Evolutionary conservation across 1,284 basidiomycete species (phyloP), one percentile per base, ranked within the genome.

Genomic region (Cerrena zonata): DNA sequence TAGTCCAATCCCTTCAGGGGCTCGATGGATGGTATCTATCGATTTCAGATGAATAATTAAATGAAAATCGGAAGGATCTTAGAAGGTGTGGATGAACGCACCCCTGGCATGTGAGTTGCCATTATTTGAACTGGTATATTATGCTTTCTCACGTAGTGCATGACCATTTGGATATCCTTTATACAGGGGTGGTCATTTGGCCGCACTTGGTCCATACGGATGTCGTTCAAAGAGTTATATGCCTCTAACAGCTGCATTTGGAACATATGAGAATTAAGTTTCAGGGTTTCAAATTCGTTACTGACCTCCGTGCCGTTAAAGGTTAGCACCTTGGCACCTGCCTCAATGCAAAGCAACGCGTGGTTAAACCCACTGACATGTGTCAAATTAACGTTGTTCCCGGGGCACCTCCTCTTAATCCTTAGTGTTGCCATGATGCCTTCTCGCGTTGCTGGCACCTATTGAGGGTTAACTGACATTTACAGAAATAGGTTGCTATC

Each of bases 391-490:
- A 74, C 76, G 36, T 71, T 64, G 36, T 82, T 73, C n/a, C 59
- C 59, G 47, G 74, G 56, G 41, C 60, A 59, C 4, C 61, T 52
- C 38, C 68, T 62, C 15, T 27, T 45, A 19, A 83, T 69, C 37
- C 61, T 54, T 30, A 60, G 64, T 0, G 78, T 72, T 4, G 82
- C 80, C n/a, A 52, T 50, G 13, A 83, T 68, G 13, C 81, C 82
- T 19, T 65, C 65, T 41, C 75, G 69, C 2, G 79, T 82, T 10
- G 81, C 80, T 25, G 81, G 78, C 42, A 85, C 73, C 81, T 84
- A 50, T 22, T 24, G 22, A 27, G 45, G 23, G 19, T 40, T 27
- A n/a, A 26, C 26, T 30, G 30, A n/a, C n/a, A n/a, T n/a, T n/a
- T n/a, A n/a, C n/a, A n/a, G n/a, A n/a, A n/a, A n/a, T n/a, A n/a